Base-by-base conservation (phyloP, 108 stramenopile species). In the Nannochloropsis granulata region DNA sequence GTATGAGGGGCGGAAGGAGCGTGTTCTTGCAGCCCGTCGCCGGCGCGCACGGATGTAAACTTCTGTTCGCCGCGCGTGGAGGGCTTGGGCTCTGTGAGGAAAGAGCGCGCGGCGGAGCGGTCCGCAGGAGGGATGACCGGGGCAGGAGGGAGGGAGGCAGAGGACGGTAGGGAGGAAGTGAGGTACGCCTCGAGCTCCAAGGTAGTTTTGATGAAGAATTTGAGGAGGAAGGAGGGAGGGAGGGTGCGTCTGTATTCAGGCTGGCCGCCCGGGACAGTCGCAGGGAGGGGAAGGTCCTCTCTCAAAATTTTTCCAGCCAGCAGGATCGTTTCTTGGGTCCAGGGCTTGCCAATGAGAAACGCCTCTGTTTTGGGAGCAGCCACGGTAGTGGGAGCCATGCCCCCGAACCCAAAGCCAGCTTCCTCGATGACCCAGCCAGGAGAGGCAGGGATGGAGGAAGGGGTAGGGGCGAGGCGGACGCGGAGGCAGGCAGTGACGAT, bases 401-500 rank as follows among this genome's bases (percentile, higher is more conserved):
- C 96, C 26, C 97, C 97, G 91, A 94, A 97, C 13, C 95, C 93
- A 43, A 97, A 84, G 13, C 87, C 44, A 14, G 92, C 89, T 80
- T 94, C 93, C 24, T 89, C 87, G 82, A 97, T 92, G 0, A 92
- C 83, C 90, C 92, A 91, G 10, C 83, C 83, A 8, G 13, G 7
- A 8, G 13, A 23, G 79, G 14, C 79, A 79, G 24, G 13, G 8
- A 3, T 9, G 13, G 81, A 86, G 78, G 86, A 90, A 2, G 45
- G 23, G 44, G 71, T 84, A 7, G 93, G 90, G 83, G 81, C 87
- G 23, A 95, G 83, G 44, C 83, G 84, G 42, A 97, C 92, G 42
- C 93, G 92, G 93, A 97, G 94, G 2, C 94, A 94, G 13, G 91
- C 88, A 1, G 97, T 97, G 25, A 97, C 97, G 86, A 97, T 96